phyloP scores from a whole-genome alignment of 192 early-diverging fungal species.

The Podila clonocystis region DNA sequence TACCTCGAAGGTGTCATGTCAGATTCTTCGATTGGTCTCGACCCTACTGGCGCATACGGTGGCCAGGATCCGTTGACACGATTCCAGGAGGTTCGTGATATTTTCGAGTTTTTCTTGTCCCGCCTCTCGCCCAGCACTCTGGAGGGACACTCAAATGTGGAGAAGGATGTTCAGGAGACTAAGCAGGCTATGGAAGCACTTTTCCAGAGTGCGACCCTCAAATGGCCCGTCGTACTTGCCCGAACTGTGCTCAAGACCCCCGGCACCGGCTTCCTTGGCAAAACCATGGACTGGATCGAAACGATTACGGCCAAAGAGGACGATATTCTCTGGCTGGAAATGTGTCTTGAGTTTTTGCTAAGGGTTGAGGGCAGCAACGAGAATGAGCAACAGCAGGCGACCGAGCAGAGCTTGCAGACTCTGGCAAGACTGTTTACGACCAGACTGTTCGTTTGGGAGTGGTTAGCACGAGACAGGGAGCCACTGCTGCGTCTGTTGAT shows the following conservation, averaged over 20 bases:
- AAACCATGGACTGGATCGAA: conserved; percentile 37
- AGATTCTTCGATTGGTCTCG: background rate
- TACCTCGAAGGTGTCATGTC: conserved; percentile 41
- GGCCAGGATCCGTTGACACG: conserved; percentile 3
- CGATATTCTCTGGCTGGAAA: conserved; percentile 18
- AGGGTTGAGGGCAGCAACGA: conserved; percentile 13
- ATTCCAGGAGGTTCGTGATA: conserved; percentile 44
- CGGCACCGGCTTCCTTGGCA: conserved; percentile 27
- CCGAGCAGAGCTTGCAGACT: conserved; percentile 34
- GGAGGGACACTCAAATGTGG: background rate
- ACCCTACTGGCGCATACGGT: background rate
- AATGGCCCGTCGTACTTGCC: conserved; percentile 28
- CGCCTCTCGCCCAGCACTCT: conserved; percentile 9
- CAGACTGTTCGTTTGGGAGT: conserved; percentile 29
- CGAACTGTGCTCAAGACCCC: conserved; percentile 24
- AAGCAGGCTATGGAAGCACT: conserved; percentile 33
- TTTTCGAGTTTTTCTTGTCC: conserved; percentile 47
- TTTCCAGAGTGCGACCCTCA: conserved; percentile 17
- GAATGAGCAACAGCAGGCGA: background rate
- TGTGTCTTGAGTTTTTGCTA: conserved; percentile 35
- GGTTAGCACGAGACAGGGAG: conserved; percentile 23
- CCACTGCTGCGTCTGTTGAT: conserved; percentile 4
- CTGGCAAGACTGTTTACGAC: conserved; percentile 13
- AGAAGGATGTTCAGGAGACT: conserved; percentile 13
- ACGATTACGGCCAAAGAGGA: conserved; percentile 8